Percentiles rank a stretch among this genome's conserved stretches.
phyloP scores from a whole-genome alignment of 345 rosid species.

The Excoecaria agallocha region DNA sequence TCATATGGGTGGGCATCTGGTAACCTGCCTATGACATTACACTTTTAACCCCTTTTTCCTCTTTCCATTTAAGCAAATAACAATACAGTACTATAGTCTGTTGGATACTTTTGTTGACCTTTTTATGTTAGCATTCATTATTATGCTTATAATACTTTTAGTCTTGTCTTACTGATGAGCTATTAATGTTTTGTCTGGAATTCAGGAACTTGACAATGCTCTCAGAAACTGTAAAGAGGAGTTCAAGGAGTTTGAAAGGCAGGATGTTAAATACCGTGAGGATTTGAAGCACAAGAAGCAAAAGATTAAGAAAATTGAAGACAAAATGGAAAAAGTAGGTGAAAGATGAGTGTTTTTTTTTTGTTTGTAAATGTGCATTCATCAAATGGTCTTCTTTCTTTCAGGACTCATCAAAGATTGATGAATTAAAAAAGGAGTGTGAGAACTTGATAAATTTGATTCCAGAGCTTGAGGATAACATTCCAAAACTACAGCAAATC shows the following conservation, averaged over 20 bases:
- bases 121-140: not conserved
- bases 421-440: conserved; percentile 57
- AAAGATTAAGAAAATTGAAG: conserved; percentile 91
- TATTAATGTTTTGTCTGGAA: conserved; percentile 6
- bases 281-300: conserved; percentile 91
- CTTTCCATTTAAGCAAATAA: not conserved
- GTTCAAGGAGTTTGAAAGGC: conserved; percentile 95
- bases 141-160: not conserved
- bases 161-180: not conserved
- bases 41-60: not conserved
- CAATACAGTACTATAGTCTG: not conserved
- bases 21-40: not conserved
- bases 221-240: conserved; percentile 74
- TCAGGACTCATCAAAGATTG: conserved; percentile 76
- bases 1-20: conserved; percentile 5
- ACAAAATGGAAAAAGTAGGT: conserved; percentile 73
- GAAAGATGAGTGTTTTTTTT: conserved; percentile 16
- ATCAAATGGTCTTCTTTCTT: conserved; percentile 27
- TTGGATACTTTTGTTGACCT: not conserved
- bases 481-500: conserved; percentile 66
- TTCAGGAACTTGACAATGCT: conserved; percentile 72
- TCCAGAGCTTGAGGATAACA: conserved; percentile 73
- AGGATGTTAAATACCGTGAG: conserved; percentile 86
- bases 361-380: conserved; percentile 7
- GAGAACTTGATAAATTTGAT: conserved; percentile 58